phyloP scores from a whole-genome alignment of 129 eudicot species.

The Arctium lappa region DNA sequence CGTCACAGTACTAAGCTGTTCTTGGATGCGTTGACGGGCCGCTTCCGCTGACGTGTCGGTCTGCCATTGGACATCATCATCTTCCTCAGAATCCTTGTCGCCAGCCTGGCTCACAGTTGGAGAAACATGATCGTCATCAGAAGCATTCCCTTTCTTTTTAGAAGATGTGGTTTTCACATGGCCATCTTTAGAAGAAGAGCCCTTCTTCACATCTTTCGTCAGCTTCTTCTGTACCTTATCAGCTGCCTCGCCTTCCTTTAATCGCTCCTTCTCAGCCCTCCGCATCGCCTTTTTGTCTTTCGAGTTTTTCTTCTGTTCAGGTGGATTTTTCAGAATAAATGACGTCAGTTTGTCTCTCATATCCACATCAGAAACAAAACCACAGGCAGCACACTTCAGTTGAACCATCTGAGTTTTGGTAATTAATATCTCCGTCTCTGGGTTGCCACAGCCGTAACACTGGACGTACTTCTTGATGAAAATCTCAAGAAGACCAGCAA shows the following conservation, averaged over 20 bases:
- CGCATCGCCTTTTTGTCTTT: slow-evolving; percentile 79
- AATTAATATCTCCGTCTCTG: slow-evolving; percentile 63
- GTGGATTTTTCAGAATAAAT: slow-evolving; percentile 73
- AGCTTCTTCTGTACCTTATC: slow-evolving; percentile 72
- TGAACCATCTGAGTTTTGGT: slow-evolving; percentile 76
- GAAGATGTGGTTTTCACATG: slow-evolving; percentile 26
- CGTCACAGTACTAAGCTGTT: slow-evolving; percentile 70
- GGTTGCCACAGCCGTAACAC: slow-evolving; percentile 77
- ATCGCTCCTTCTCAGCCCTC: slow-evolving; percentile 71
- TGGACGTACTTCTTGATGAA: slow-evolving; percentile 74
- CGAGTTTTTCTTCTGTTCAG: slow-evolving; percentile 59
- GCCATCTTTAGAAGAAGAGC: slow-evolving; percentile 36
- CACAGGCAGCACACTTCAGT: slow-evolving; percentile 81
- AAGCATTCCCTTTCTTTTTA: slow-evolving; percentile 53
- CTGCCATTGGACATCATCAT: slow-evolving; percentile 63
- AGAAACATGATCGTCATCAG: slow-evolving; percentile 64
- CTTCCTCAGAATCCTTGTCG: slow-evolving; percentile 47
- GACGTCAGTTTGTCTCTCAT: slow-evolving; percentile 84
- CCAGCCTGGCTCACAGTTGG: slow-evolving; percentile 55
- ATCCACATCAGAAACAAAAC: slow-evolving; percentile 72
- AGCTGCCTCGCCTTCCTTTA: slow-evolving; percentile 80
- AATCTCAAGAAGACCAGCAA: slow-evolving; percentile 73
- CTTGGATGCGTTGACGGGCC: slow-evolving; percentile 59
- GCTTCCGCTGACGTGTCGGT: slow-evolving; percentile 79
- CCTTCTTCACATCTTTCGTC: slow-evolving; percentile 64